Conservation (phyloP, 768 basidiomycete genomes). For the Pleurotus platypus region DNA sequence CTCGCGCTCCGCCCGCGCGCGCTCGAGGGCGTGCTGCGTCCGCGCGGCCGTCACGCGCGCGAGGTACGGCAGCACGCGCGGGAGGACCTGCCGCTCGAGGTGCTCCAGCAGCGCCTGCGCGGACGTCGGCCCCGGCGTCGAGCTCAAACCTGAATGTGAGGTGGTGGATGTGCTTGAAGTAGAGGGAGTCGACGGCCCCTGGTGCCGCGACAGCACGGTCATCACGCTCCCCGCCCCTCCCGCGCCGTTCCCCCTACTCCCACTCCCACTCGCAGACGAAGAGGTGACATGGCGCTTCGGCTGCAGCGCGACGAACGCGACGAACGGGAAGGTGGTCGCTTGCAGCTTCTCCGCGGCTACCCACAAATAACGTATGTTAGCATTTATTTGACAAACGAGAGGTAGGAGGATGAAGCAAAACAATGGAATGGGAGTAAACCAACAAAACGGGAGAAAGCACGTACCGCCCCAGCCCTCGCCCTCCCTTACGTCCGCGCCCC, state of each 20-base stretch:
- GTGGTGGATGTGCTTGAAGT: slow-evolving; percentile 39
- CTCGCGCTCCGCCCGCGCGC: slow-evolving; percentile 54
- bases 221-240: too few species aligned
- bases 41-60: slow-evolving; percentile 47
- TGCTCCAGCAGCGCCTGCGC: slow-evolving; percentile 61
- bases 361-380: not conserved
- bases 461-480: slow-evolving; percentile 73
- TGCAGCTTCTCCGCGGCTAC: slow-evolving; percentile 67
- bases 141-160: slow-evolving; percentile 56
- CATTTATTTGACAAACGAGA: slow-evolving; percentile 6
- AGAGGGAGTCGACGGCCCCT: too few species aligned
- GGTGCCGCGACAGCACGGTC: too few species aligned
- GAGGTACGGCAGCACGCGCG: slow-evolving; percentile 78
- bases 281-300: slow-evolving; percentile 48
- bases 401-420: too few species aligned
- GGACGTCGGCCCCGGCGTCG: slow-evolving; percentile 50
- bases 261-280: slow-evolving; percentile 17
- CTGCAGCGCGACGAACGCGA: slow-evolving; percentile 89
- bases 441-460: slow-evolving; percentile 6
- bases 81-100: slow-evolving; percentile 68
- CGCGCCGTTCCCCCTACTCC: too few species aligned
- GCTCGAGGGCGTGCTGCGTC: slow-evolving; percentile 38
- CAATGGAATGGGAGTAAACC: too few species aligned
- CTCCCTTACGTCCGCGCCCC: slow-evolving; percentile 90
- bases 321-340: slow-evolving; percentile 88